phyloP scores from a whole-genome alignment of 2,329 filamentous ascomycete genomes.

The Elsinoe fawcettii region DNA sequence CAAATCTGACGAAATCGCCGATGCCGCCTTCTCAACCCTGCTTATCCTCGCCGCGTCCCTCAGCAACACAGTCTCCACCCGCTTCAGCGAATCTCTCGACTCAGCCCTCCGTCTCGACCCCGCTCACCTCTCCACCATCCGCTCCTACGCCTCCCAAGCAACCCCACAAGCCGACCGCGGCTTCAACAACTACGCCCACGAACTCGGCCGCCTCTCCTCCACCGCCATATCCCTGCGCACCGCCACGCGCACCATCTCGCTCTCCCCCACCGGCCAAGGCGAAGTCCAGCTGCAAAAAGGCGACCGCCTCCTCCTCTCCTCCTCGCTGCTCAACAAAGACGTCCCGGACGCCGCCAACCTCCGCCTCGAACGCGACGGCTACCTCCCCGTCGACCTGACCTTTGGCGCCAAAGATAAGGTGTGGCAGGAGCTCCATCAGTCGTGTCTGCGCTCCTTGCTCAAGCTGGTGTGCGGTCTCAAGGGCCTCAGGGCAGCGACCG shows the following conservation, averaged over 20 bases:
- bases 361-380: slow-evolving; percentile 32
- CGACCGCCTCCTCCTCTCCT: slow-evolving; percentile 37
- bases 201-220: slow-evolving; percentile 37
- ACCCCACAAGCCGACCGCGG: slow-evolving; percentile 40
- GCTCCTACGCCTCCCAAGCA: slow-evolving; percentile 39
- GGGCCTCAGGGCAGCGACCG: slow-evolving; percentile 33
- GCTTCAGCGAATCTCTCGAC: slow-evolving; percentile 51
- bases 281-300: slow-evolving; percentile 30
- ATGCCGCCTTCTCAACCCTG: slow-evolving; percentile 49
- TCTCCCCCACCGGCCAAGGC: slow-evolving; percentile 28
- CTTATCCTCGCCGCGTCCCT: slow-evolving; percentile 51
- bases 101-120: slow-evolving; percentile 46
- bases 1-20: slow-evolving; percentile 33
- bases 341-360: slow-evolving; percentile 36
- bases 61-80: slow-evolving; percentile 50
- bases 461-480: slow-evolving; percentile 36
- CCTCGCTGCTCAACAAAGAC: slow-evolving; percentile 37
- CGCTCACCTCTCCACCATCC: slow-evolving; percentile 42
- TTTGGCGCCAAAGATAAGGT: slow-evolving; percentile 36
- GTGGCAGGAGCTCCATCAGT: slow-evolving; percentile 32
- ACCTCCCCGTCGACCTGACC: slow-evolving; percentile 39
- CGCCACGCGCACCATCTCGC: slow-evolving; percentile 27
- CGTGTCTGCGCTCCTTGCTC: slow-evolving; percentile 40
- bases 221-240: slow-evolving; percentile 37
- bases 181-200: slow-evolving; percentile 45